Conservation (phyloP, 352 stramenopile species). For the Plasmopara halstedii region DNA sequence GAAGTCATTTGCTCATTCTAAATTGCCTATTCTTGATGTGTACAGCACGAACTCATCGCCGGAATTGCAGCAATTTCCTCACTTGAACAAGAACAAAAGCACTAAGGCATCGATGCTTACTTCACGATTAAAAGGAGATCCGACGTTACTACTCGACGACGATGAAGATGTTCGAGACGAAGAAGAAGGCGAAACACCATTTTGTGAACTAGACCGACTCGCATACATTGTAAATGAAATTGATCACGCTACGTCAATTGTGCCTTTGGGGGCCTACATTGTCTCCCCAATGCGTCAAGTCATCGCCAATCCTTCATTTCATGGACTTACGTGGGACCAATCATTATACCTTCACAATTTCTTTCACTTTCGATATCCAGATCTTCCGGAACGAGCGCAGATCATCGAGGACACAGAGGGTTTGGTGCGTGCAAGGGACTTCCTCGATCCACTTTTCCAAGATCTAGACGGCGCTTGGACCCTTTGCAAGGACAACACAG, state of each 20-base stretch:
- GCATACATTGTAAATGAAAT: conserved; percentile 61
- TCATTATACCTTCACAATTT: conserved; percentile 61
- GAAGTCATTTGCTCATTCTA: conserved; percentile 1
- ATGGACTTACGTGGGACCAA: conserved; percentile 58
- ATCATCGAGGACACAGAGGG: conserved; percentile 44
- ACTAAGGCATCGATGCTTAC: conserved; percentile 36
- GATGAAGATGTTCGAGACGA: conserved; percentile 30
- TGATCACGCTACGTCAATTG: conserved; percentile 45
- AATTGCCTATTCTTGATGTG: background rate
- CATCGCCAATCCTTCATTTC: conserved; percentile 57
- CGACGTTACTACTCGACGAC: conserved; percentile 38
- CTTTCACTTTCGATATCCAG: conserved; percentile 65
- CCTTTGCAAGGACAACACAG: conserved; percentile 58
- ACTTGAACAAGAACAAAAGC: conserved; percentile 53
- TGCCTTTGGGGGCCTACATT: conserved; percentile 58
- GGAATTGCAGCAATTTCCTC: conserved; percentile 72
- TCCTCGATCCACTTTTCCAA: conserved; percentile 58
- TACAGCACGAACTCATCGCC: conserved; percentile 63
- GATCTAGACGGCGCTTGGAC: conserved; percentile 62
- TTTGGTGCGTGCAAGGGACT: conserved; percentile 56
- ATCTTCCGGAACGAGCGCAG: conserved; percentile 48
- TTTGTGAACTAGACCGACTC: conserved; percentile 70
- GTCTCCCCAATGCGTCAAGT: conserved; percentile 66
- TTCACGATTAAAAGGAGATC: conserved; percentile 58
- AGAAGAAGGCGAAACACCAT: conserved; percentile 34